Evolutionary conservation across 352 stramenopile genomes (phyloP), one percentile per base, ranked within the genome.

Genomic region (Phytophthora tentaculata): DNA sequence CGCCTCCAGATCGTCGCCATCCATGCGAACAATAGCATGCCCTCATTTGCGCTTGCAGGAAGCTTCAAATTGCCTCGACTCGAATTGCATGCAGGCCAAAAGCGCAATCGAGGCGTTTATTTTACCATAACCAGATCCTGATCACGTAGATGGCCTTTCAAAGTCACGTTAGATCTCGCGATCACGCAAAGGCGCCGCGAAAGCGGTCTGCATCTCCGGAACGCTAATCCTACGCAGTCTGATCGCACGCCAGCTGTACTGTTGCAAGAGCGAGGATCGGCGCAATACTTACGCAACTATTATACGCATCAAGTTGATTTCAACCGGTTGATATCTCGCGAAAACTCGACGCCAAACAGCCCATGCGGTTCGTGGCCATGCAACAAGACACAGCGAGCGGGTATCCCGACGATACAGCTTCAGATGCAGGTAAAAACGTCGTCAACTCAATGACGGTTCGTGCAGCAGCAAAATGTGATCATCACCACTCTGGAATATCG

Each of bases 161-260:
- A 37, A n/a, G 13, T 49, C 52, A 47, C 8, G 45, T 20, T 19
- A 2, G 14, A 24, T n/a, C 8, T 43, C 16, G 28, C 37, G 4
- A 43, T n/a, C 44, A n/a, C 22, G 62, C 54, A 69, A 48, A 69
- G 62, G 62, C 22, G 54, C 7, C 22, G 61, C 53, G 64, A 47
- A 69, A 52, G 61, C 22, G 54, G 10, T n/a, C 23, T 19, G 63
- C 64, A 71, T 58, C 64, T 71, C 64, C 64, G 64, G 64, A 71
- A 71, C 50, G 32, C 22, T 52, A 41, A 66, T 65, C 63, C 28
- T 29, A 6, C 39, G 20, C 56, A 65, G 63, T 66, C 63, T 67
- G 49, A 49, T 62, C 41, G 56, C 16, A 45, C 6, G 19, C 64
- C 64, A 71, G 64, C 64, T 67, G 64, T 43, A 9, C 6, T 13